Base-by-base conservation (phyloP, 805 yeast genomes). In the Suhomyces sp. region DNA sequence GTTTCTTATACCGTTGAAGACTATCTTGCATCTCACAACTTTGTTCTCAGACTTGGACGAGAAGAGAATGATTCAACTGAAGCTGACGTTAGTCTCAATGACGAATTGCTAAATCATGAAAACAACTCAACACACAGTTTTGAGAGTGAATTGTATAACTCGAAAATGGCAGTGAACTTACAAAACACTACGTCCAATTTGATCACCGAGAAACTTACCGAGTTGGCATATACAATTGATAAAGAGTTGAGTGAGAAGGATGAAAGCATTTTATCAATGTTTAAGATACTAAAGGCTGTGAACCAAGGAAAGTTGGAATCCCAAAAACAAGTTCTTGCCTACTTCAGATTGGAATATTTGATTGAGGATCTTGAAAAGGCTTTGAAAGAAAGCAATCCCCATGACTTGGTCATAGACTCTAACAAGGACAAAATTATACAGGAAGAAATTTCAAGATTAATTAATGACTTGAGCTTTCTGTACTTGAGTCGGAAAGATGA, bases 391-490 rank as follows among this genome's bases (percentile, higher is more conserved):
- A 28, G 40, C 10, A 37, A 37, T 6, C 36, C 40, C 6, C 44
- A 43, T 13, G 46, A 46, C 13, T 48, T 44, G 22, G 31, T 46
- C 4, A 19, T 44, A 16, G 69, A 63, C 41, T 31, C 47, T 11
- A 46, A 54, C 19, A 41, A 56, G 29, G 70, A 64, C 40, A 42
- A 50, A 31, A 48, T 67, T 8, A 54, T 68, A 14, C 72, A 68
- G 42, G 72, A 63, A 13, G 73, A 68, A 39, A 63, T 68, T 15
- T 50, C 52, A 36, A 46, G 72, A 18, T 48, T 68, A 27, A 39
- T 58, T n/a, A 67, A 66, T 33, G 72, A 68, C 40, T 50, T 67
- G 35, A 50, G 59, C 5, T 68, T 54, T 34, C 71, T 65, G 43
- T 47, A 47, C 12, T 46, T 65, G 21, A 58, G 57, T 28, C 48